phyloP scores from a whole-genome alignment of 257 asterid species.

The Hygrophila difformis region DNA sequence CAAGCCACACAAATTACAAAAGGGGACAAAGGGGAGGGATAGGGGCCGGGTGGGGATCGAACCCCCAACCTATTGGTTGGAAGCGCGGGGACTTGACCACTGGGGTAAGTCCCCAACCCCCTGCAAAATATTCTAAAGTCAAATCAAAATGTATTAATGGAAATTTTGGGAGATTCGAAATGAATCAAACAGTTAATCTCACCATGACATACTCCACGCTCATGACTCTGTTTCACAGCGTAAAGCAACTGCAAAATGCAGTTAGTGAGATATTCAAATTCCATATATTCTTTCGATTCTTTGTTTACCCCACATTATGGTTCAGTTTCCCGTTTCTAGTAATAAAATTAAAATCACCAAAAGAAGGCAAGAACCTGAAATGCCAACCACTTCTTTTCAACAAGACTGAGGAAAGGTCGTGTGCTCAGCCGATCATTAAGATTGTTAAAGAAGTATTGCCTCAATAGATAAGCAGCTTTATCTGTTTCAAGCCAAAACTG shows the following conservation, averaged over 20 bases:
- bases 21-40: no score
- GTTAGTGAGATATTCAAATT: not conserved
- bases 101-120: no score
- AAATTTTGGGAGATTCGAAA: not conserved
- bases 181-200: conserved; percentile 25
- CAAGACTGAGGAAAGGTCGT: conserved; percentile 85
- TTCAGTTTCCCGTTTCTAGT: conserved; percentile 10
- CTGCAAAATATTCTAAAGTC: no score
- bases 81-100: no score
- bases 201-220: conserved; percentile 93
- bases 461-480: conserved; percentile 97
- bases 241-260: conserved; percentile 66
- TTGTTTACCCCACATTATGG: no score
- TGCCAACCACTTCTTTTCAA: conserved; percentile 97
- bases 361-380: conserved; percentile 64
- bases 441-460: conserved; percentile 90
- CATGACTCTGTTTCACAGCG: conserved; percentile 96
- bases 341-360: not conserved
- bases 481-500: conserved; percentile 99
- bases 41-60: no score
- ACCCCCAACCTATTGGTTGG: no score
- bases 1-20: no score
- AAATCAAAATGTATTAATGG: no score
- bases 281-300: not conserved
- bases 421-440: conserved; percentile 99